A percentile compares a stretch with the other conserved stretches of the same genome.
Evolutionary conservation across 2,329 filamentous ascomycete genomes (phyloP).

Genomic region (Diaporthe vaccinii): DNA sequence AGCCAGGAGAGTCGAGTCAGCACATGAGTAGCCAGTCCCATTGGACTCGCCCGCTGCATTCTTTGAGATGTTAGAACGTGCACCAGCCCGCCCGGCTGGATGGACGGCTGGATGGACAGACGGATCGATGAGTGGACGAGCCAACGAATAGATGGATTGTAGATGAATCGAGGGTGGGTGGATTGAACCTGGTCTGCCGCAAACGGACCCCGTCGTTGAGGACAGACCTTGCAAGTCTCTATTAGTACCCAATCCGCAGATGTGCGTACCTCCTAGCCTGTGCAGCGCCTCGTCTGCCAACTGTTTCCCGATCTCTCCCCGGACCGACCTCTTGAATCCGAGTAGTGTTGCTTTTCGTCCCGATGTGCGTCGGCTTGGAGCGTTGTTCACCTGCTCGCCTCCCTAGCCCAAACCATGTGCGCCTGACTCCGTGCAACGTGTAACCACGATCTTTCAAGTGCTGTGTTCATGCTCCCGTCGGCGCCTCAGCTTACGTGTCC

Average conservation of each 20-base stretch:
- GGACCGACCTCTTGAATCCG: neutral
- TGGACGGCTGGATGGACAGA: neutral
- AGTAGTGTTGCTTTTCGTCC: slow-evolving; percentile 7
- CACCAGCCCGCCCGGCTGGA: neutral
- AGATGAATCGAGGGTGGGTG: neutral
- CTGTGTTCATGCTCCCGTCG: slow-evolving; percentile 15
- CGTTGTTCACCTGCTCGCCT: neutral
- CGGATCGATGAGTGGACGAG: neutral
- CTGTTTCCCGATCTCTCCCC: slow-evolving; percentile 8
- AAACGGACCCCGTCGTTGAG: slow-evolving; percentile 23
- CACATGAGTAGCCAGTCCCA: neutral
- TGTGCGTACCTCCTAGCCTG: slow-evolving; percentile 37
- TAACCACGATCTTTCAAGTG: slow-evolving; percentile 1
- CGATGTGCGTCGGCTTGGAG: neutral
- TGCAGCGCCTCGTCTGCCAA: neutral
- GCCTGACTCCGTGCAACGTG: slow-evolving; percentile 30
- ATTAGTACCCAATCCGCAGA: slow-evolving; percentile 34
- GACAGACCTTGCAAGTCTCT: slow-evolving; percentile 26
- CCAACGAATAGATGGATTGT: neutral
- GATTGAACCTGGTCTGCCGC: slow-evolving; percentile 27
- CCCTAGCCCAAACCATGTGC: slow-evolving; percentile 14
- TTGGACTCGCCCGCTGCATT: neutral
- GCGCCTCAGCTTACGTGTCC: neutral
- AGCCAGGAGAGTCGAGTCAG: slow-evolving; percentile 30
- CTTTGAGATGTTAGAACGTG: slow-evolving; percentile 22